Conservation (phyloP, 495 filamentous ascomycete species). For the Choiromyces venosus region DNA sequence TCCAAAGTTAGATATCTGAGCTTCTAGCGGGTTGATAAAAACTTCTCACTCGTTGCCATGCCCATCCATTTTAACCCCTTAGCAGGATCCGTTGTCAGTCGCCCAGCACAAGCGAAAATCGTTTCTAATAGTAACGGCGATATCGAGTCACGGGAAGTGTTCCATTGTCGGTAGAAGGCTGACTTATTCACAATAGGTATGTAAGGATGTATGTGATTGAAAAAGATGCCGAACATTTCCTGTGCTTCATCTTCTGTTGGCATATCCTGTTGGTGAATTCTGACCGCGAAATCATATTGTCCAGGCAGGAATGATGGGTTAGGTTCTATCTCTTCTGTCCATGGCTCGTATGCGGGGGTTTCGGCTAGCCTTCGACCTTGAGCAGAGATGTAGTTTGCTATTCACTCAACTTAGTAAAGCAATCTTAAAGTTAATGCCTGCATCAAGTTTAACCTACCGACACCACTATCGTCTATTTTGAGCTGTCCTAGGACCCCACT, state of each 20-base stretch:
- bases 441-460: conserved; percentile 56
- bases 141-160: conserved; percentile 73
- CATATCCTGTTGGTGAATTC: conserved; percentile 93
- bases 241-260: conserved; percentile 76
- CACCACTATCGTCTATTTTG: conserved; percentile 79
- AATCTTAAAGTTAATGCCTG: not conserved
- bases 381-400: conserved; percentile 41
- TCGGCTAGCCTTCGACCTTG: conserved; percentile 41
- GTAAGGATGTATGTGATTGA: conserved; percentile 88
- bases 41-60: conserved; percentile 72
- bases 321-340: conserved; percentile 33
- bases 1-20: conserved; percentile 35
- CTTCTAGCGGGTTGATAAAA: conserved; percentile 10
- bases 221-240: conserved; percentile 89
- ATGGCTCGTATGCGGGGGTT: conserved; percentile 43
- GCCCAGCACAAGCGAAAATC: conserved; percentile 87
- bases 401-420: not conserved
- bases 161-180: conserved; percentile 88
- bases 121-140: conserved; percentile 90
- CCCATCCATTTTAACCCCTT: conserved; percentile 93
- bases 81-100: conserved; percentile 72
- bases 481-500: conserved; percentile 78
- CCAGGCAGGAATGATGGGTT: conserved; percentile 37
- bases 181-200: conserved; percentile 85
- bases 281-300: conserved; percentile 48